phyloP scores from a whole-genome alignment of 257 asterid genomes.

The Solanum appendiculatum region DNA sequence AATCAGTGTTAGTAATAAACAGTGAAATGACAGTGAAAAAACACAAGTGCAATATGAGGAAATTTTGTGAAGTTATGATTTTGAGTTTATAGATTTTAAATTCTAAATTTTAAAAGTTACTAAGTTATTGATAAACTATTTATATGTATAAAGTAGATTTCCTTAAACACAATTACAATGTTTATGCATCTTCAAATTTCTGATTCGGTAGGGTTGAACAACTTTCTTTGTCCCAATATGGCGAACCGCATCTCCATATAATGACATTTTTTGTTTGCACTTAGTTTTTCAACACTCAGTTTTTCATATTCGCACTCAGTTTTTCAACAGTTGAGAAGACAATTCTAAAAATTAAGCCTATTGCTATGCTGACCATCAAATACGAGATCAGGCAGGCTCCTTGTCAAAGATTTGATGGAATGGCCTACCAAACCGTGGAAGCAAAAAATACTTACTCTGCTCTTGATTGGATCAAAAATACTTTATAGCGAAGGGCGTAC shows the following conservation, averaged over 20 bases:
- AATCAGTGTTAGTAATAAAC: too few relatives aligned
- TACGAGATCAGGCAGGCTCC: neutral
- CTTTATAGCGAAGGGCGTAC: neutral
- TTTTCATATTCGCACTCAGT: neutral
- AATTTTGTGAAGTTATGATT: too few relatives aligned
- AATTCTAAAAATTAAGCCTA: neutral
- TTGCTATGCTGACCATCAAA: neutral
- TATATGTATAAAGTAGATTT: too few relatives aligned
- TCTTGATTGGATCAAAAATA: neutral
- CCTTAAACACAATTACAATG: too few relatives aligned
- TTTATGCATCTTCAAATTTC: neutral
- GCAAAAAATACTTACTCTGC: neutral
- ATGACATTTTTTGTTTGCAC: neutral
- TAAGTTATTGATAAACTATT: too few relatives aligned
- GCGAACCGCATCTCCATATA: too few relatives aligned
- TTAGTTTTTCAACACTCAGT: neutral
- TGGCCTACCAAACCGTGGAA: neutral
- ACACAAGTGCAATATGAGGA: neutral
- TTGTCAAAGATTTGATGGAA: neutral
- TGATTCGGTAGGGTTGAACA: too few relatives aligned
- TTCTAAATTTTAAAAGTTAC: neutral
- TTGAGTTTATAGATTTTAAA: too few relatives aligned
- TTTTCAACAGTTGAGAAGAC: neutral
- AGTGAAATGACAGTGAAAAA: too few relatives aligned
- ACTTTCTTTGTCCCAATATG: too few relatives aligned